Percentiles rank a stretch among this genome's conserved stretches.
Conservation (phyloP, 225 moss, liverwort and hornwort genomes). For the Asterella californica region DNA sequence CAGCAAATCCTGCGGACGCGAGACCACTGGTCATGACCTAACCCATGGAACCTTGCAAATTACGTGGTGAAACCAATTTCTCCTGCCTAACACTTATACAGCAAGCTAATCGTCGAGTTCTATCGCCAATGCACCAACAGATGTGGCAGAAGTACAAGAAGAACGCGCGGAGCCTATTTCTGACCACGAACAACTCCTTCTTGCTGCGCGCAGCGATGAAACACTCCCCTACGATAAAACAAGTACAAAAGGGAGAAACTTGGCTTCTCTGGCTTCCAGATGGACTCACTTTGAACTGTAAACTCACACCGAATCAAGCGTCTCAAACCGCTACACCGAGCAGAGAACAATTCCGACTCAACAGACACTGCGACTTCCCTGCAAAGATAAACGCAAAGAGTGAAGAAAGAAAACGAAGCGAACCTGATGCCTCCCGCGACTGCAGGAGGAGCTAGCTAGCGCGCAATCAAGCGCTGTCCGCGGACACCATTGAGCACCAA, state of each 20-base stretch:
- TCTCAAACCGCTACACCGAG: not conserved
- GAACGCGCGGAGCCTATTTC: not conserved
- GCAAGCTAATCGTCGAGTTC: not conserved
- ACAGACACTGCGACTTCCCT: not conserved
- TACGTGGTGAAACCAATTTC: not conserved
- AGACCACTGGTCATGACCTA: too few relatives aligned
- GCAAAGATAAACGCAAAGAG: not conserved
- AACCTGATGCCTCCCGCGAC: not conserved
- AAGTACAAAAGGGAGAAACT: not conserved
- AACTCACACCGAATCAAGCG: not conserved
- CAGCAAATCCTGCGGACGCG: not conserved
- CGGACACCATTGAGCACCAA: conserved; percentile 3
- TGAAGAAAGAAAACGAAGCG: not conserved
- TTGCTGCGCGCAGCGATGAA: not conserved
- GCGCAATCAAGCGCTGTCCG: not conserved
- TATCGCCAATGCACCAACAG: not conserved
- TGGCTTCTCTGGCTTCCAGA: not conserved
- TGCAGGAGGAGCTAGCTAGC: not conserved
- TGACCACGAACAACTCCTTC: not conserved
- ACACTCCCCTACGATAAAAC: not conserved
- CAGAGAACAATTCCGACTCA: not conserved
- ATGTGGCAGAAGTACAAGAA: not conserved
- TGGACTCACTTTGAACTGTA: too few relatives aligned
- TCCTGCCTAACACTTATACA: not conserved
- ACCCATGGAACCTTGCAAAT: not conserved